These are phyloP conservation scores for Calonectria hongkongensis DNA, from an alignment of 2,329 filamentous ascomycete species.

Conservation along the genomic window DNA sequence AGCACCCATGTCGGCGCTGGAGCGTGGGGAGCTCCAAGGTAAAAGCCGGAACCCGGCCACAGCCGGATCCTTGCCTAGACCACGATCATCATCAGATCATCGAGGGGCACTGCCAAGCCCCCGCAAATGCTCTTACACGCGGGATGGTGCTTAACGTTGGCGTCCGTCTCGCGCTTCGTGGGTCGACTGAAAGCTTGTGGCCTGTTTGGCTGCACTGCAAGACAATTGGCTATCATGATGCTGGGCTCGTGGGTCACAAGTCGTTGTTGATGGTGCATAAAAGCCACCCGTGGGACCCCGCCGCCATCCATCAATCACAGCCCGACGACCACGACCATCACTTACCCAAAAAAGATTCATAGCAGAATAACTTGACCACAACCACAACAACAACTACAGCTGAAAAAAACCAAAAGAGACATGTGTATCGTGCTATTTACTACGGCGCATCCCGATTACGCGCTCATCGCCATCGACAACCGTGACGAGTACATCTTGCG, in stretches of 20 bases:
- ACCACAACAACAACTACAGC: slow-evolving; percentile 31
- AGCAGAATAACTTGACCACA: slow-evolving; percentile 35
- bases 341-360: slow-evolving; percentile 33
- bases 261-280: slow-evolving; percentile 12
- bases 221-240: slow-evolving; percentile 21
- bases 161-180: slow-evolving; percentile 33
- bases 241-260: slow-evolving; percentile 31
- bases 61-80: slow-evolving; percentile 43
- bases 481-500: slow-evolving; percentile 83
- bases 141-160: background rate
- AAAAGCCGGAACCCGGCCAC: slow-evolving; percentile 48
- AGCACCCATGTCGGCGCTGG: slow-evolving; percentile 11
- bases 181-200: slow-evolving; percentile 38
- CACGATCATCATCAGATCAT: slow-evolving; percentile 50
- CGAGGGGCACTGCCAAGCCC: slow-evolving; percentile 48
- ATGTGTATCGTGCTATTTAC: slow-evolving; percentile 89
- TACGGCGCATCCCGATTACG: slow-evolving; percentile 84
- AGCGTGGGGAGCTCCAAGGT: slow-evolving; percentile 43
- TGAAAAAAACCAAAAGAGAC: slow-evolving; percentile 27
- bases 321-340: slow-evolving; percentile 47
- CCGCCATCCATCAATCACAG: slow-evolving; percentile 20
- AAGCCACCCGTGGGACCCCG: slow-evolving; percentile 48
- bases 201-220: slow-evolving; percentile 33
- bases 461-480: slow-evolving; percentile 85
- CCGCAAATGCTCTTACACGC: slow-evolving; percentile 32